phyloP scores from a whole-genome alignment of 208 protist genomes.

The Crithidia thermophila region DNA sequence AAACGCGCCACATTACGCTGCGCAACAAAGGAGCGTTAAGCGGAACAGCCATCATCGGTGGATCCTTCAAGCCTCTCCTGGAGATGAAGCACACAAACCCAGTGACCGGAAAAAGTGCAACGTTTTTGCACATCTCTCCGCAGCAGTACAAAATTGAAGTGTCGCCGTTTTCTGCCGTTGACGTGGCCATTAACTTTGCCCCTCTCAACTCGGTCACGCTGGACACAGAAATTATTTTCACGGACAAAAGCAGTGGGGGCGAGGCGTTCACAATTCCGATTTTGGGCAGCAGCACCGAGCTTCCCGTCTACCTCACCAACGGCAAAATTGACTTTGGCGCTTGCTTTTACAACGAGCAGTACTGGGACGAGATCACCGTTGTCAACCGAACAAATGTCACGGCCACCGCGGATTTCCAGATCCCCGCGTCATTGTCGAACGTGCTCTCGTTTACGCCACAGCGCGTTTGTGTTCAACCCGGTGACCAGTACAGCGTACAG shows the following conservation, averaged over 20 bases:
- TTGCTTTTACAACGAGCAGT: slow-evolving; percentile 77
- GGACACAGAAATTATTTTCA: slow-evolving; percentile 51
- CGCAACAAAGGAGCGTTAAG: slow-evolving; percentile 71
- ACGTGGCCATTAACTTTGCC: slow-evolving; percentile 54
- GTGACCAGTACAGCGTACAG: slow-evolving; percentile 41
- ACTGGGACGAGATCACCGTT: slow-evolving; percentile 70
- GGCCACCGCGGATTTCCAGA: slow-evolving; percentile 28
- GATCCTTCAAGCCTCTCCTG: slow-evolving; percentile 58
- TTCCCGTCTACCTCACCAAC: slow-evolving; percentile 76
- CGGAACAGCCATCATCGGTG: slow-evolving; percentile 59
- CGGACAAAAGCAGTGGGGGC: slow-evolving; percentile 39
- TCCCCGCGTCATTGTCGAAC: slow-evolving; percentile 8
- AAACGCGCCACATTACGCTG: slow-evolving; percentile 52
- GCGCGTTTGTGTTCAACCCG: slow-evolving; percentile 51
- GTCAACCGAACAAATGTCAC: slow-evolving; percentile 69
- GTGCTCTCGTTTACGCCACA: slow-evolving; percentile 35
- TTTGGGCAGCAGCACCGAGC: slow-evolving; percentile 43
- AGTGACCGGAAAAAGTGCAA: slow-evolving; percentile 18
- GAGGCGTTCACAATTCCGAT: slow-evolving; percentile 39
- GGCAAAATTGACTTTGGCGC: slow-evolving; percentile 68
- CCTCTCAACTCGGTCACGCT: slow-evolving; percentile 42
- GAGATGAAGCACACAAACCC: slow-evolving; percentile 58
- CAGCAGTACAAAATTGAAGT: slow-evolving; percentile 55
- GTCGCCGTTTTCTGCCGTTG: slow-evolving; percentile 43
- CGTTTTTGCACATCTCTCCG: slow-evolving; percentile 57